These are phyloP conservation scores for Yamadazyma nakazawae DNA, from an alignment of 805 yeast species.

Conservation along the genomic window DNA sequence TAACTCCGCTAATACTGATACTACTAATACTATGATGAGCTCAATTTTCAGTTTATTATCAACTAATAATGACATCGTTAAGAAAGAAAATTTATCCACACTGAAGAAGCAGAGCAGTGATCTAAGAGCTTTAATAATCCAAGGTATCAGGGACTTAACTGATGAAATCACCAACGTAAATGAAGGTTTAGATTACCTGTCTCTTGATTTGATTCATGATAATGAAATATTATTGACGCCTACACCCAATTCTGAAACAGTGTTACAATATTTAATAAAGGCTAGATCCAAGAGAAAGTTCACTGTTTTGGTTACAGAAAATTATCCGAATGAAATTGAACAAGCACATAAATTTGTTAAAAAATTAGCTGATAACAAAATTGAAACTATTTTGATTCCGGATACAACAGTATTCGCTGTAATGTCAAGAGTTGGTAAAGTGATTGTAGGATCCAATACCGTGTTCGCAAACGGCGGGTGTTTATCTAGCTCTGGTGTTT, in stretches of 20 bases:
- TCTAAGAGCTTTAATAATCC: constrained; percentile 79
- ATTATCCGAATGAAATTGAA: constrained; percentile 82
- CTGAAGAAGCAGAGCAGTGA: constrained; percentile 53
- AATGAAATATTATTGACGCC: constrained; percentile 83
- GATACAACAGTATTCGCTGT: constrained; percentile 92
- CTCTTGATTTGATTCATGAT: constrained; percentile 92
- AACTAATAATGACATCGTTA: constrained; percentile 36
- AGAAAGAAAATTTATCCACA: constrained; percentile 17
- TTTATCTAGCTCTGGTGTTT: constrained; percentile 83
- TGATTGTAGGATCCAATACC: constrained; percentile 84
- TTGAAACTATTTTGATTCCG: constrained; percentile 87
- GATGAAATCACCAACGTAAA: constrained; percentile 89
- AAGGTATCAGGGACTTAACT: constrained; percentile 85
- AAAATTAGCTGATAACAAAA: constrained; percentile 75
- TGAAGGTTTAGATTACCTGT: constrained; percentile 87
- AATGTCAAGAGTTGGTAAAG: constrained; percentile 97
- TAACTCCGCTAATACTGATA: constrained; percentile 11
- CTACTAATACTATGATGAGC: constrained; percentile 55
- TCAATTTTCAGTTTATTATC: constrained; percentile 85
- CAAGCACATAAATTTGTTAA: constrained; percentile 78
- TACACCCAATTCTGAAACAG: constrained; percentile 91
- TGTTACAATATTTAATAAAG: constrained; percentile 76
- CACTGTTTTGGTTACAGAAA: constrained; percentile 88
- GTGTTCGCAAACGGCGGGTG: constrained; percentile 98
- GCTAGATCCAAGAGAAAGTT: constrained; percentile 89